These are phyloP conservation scores for Ophiostoma australiae DNA, from an alignment of 2,329 filamentous ascomycete genomes.

Conservation along the genomic window DNA sequence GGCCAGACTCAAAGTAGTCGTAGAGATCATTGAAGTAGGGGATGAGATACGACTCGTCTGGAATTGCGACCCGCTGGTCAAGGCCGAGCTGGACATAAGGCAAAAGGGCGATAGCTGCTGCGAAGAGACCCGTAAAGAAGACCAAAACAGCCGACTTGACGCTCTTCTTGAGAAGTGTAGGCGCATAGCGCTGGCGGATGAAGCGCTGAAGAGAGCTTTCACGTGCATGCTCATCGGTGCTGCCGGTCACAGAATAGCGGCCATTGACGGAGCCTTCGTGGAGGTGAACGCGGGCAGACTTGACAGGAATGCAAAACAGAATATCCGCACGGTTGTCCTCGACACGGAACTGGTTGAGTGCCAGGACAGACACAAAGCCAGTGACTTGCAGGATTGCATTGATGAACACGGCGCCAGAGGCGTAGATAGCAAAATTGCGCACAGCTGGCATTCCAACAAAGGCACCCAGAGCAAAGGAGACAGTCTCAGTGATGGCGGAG, in stretches of 20 bases:
- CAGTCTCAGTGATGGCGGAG: slow-evolving; percentile 89
- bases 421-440: slow-evolving; percentile 93
- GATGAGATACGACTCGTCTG: slow-evolving; percentile 89
- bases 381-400: slow-evolving; percentile 96
- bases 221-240: slow-evolving; percentile 66
- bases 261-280: slow-evolving; percentile 41
- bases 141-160: slow-evolving; percentile 72
- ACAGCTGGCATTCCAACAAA: slow-evolving; percentile 98
- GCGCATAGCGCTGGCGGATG: slow-evolving; percentile 86
- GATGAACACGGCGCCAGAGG: slow-evolving; percentile 91
- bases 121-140: slow-evolving; percentile 81
- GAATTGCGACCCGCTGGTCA: slow-evolving; percentile 91
- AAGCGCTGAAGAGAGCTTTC: slow-evolving; percentile 81
- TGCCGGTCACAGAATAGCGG: slow-evolving; percentile 42
- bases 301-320: slow-evolving; percentile 81
- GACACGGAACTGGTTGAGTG: slow-evolving; percentile 84
- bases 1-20: slow-evolving; percentile 82
- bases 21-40: slow-evolving; percentile 96
- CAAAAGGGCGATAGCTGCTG: slow-evolving; percentile 76
- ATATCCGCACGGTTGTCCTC: slow-evolving; percentile 87
- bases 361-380: slow-evolving; percentile 89
- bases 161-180: slow-evolving; percentile 71
- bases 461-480: slow-evolving; percentile 85
- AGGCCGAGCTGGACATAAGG: slow-evolving; percentile 81
- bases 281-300: slow-evolving; percentile 64